Percentiles rank a stretch among this genome's conserved stretches.
Evolutionary conservation across 345 rosid genomes (phyloP).

Genomic region (Clarkia xantiana): DNA sequence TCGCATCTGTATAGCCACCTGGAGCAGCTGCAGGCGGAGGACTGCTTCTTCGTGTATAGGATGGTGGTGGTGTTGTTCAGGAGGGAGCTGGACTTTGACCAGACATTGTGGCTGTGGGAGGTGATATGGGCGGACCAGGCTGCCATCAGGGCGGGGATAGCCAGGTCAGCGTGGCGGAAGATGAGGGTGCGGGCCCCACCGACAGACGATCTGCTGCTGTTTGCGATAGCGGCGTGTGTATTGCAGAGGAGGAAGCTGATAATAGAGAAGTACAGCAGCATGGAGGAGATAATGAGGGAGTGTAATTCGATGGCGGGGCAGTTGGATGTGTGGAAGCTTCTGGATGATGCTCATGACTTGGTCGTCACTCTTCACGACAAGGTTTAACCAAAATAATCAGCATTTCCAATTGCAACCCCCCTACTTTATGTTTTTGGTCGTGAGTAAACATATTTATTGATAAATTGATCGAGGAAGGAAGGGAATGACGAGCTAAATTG

Average conservation of each 20-base stretch:
- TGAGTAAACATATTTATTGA: too few relatives aligned
- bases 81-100: slow-evolving; percentile 69
- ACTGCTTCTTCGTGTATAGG: slow-evolving; percentile 87
- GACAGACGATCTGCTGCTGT: slow-evolving; percentile 73
- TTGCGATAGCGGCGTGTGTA: slow-evolving; percentile 89
- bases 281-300: slow-evolving; percentile 92
- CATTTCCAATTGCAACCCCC: too few relatives aligned
- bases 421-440: too few relatives aligned
- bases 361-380: slow-evolving; percentile 74
- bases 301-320: slow-evolving; percentile 94
- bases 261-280: slow-evolving; percentile 75
- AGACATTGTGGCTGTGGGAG: slow-evolving; percentile 90
- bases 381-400: slow-evolving; percentile 27
- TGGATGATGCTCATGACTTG: slow-evolving; percentile 87
- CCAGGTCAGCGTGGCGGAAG: slow-evolving; percentile 72
- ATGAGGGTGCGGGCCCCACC: slow-evolving; percentile 83
- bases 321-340: slow-evolving; percentile 94
- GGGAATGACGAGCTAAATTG: too few relatives aligned
- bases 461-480: too few relatives aligned
- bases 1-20: slow-evolving; percentile 63
- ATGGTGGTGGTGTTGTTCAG: slow-evolving; percentile 92
- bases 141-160: slow-evolving; percentile 64
- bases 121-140: slow-evolving; percentile 98
- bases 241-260: slow-evolving; percentile 86
- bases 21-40: slow-evolving; percentile 85